Evolutionary conservation across 164 flowering plant species (phyloP).

Genomic region (Nymphaea colorata): DNA sequence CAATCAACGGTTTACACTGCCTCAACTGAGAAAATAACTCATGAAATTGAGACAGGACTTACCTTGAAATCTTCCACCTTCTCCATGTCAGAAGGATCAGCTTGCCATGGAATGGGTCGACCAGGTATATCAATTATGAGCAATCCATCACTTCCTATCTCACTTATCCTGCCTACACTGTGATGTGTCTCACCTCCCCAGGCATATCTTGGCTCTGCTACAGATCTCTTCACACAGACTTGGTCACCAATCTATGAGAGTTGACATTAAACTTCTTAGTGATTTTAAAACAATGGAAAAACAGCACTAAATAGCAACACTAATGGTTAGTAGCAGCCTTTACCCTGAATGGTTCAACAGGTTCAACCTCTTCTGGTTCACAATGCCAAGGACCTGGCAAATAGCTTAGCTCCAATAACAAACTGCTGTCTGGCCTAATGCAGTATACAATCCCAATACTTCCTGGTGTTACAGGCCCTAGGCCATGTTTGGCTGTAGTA

Average conservation of each 20-base stretch:
- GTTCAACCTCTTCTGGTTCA: conserved; percentile 99
- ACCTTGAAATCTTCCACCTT: conserved; percentile 96
- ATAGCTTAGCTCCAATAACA: conserved; percentile 77
- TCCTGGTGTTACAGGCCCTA: conserved; percentile 94
- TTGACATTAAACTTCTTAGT: conserved; percentile 1
- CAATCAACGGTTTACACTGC: no score
- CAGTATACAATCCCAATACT: conserved; percentile 96
- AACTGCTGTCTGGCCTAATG: conserved; percentile 87
- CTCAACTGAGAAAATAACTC: no score
- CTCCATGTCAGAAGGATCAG: conserved; percentile 99
- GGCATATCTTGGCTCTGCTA: conserved; percentile 96
- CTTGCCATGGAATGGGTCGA: conserved; percentile 93
- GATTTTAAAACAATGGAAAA: neutral
- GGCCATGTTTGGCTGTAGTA: conserved; percentile 92
- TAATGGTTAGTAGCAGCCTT: neutral
- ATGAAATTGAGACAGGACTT: no score
- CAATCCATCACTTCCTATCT: conserved; percentile 88
- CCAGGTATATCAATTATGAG: conserved; percentile 84
- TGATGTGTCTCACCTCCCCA: conserved; percentile 99
- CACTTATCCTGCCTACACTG: conserved; percentile 85
- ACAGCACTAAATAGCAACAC: neutral
- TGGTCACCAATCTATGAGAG: conserved; percentile 69
- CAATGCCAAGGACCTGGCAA: conserved; percentile 97
- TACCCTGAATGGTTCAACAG: conserved; percentile 88
- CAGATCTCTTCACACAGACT: conserved; percentile 95